These are phyloP conservation scores for Backusella macrospora DNA, from an alignment of 192 early-diverging fungal species.

Conservation along the genomic window DNA sequence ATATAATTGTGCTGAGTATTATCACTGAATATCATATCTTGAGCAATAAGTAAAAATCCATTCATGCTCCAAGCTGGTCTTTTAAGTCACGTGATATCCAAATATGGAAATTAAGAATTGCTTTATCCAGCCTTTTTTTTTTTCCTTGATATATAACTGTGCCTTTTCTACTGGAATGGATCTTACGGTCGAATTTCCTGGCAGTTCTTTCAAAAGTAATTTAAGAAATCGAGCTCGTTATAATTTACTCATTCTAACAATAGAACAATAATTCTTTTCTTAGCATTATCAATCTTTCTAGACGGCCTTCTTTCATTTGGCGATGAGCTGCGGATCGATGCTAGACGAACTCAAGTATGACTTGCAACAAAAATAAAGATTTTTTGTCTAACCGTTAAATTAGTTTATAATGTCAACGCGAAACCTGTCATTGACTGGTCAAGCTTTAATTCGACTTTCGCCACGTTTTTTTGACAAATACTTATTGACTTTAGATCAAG, in stretches of 20 bases:
- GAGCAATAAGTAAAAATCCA: too few species aligned
- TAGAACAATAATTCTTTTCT: background rate
- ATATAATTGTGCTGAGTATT: too few species aligned
- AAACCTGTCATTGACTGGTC: slow-evolving; percentile 15
- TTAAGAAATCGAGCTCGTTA: background rate
- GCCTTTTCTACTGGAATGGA: background rate
- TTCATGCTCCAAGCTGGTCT: too few species aligned
- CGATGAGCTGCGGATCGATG: slow-evolving; percentile 17
- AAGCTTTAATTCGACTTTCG: slow-evolving; percentile 17
- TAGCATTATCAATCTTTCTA: background rate
- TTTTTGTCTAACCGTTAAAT: background rate
- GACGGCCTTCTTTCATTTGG: background rate
- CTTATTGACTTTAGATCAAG: background rate
- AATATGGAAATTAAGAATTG: too few species aligned
- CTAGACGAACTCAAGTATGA: slow-evolving; percentile 5
- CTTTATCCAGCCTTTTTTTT: background rate
- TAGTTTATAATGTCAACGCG: slow-evolving; percentile 16
- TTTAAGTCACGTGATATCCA: too few species aligned
- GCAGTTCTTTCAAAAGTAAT: background rate
- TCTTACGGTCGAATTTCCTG: background rate
- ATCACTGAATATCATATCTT: too few species aligned
- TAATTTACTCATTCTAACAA: background rate
- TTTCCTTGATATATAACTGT: background rate
- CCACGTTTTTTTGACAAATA: slow-evolving; percentile 11
- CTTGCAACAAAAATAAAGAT: background rate